phyloP scores from a whole-genome alignment of 2,329 filamentous ascomycete species.

The Remersonia thermophila region DNA sequence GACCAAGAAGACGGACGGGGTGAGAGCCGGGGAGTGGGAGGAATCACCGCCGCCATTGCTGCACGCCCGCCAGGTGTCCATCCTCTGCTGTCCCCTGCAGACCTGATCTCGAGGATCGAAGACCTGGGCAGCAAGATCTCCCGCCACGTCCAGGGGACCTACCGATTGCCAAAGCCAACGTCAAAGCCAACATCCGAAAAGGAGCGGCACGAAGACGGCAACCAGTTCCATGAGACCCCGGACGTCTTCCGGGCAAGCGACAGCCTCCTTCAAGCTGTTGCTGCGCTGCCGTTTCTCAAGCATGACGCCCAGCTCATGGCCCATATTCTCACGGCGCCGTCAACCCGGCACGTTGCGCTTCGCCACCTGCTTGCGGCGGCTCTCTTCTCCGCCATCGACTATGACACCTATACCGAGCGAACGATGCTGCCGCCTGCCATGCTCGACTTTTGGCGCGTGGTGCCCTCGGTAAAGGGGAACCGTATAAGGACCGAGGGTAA shows the following conservation, averaged over 20 bases:
- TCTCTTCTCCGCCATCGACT: slow-evolving; percentile 2
- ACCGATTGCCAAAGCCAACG: no score
- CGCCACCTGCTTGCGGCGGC: not conserved
- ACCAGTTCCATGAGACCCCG: no score
- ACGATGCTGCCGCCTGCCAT: not conserved
- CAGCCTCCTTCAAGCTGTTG: not conserved
- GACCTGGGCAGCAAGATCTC: no score
- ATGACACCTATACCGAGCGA: not conserved
- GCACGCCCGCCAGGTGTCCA: no score
- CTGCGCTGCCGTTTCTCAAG: not conserved
- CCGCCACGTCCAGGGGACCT: no score
- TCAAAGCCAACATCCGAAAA: no score
- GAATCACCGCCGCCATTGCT: no score
- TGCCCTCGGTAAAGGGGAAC: not conserved
- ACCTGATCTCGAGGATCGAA: no score
- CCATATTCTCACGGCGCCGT: not conserved
- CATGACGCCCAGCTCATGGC: slow-evolving; percentile 2
- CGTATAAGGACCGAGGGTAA: not conserved
- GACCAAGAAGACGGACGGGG: not conserved
- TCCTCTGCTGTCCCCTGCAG: no score
- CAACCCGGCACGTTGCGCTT: not conserved
- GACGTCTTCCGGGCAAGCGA: no score
- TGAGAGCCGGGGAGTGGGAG: no score
- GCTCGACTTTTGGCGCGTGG: not conserved
- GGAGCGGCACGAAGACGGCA: no score